phyloP scores from a whole-genome alignment of 176 grass and related monocot species.

The Urochloa ruziziensis region DNA sequence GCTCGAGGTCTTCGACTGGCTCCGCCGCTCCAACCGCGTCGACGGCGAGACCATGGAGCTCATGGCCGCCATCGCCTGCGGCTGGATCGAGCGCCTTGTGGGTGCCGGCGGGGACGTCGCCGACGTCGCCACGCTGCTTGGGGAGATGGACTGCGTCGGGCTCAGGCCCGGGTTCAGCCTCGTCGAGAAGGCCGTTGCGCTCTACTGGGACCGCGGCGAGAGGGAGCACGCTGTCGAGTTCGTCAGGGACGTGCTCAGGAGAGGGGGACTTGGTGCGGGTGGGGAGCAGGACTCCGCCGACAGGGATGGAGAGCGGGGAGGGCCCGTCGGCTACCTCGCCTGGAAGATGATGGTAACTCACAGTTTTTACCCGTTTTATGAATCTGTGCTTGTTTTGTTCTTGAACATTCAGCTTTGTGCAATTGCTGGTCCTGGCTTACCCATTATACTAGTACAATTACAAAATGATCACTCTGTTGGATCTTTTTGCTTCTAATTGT shows the following conservation, averaged over 20 bases:
- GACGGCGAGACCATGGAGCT: constrained; percentile 98
- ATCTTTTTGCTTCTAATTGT: not conserved
- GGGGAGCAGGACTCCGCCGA: constrained; percentile 31
- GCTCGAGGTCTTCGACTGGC: constrained; percentile 98
- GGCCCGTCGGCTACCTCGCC: constrained; percentile 77
- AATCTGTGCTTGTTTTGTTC: not conserved
- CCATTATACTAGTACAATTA: not conserved
- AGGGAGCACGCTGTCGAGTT: constrained; percentile 68
- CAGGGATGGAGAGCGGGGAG: constrained; percentile 47
- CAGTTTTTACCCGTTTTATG: not conserved
- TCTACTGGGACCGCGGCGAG: constrained; percentile 88
- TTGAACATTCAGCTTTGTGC: not conserved
- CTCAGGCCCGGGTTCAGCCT: constrained; percentile 87
- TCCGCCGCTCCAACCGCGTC: constrained; percentile 85
- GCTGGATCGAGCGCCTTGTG: constrained; percentile 86
- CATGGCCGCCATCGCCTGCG: constrained; percentile 92
- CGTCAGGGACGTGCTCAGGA: constrained; percentile 81
- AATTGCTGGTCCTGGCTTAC: not conserved
- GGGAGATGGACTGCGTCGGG: constrained; percentile 97
- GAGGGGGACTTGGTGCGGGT: constrained; percentile 52
- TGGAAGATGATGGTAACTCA: constrained; percentile 93
- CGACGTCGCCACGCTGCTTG: constrained; percentile 72
- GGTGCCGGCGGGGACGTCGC: constrained; percentile 53
- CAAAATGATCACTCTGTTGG: not conserved
- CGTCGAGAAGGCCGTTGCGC: constrained; percentile 88